Conservation (phyloP, 73 alveolate species). For the Paramecium octaurelia region DNA sequence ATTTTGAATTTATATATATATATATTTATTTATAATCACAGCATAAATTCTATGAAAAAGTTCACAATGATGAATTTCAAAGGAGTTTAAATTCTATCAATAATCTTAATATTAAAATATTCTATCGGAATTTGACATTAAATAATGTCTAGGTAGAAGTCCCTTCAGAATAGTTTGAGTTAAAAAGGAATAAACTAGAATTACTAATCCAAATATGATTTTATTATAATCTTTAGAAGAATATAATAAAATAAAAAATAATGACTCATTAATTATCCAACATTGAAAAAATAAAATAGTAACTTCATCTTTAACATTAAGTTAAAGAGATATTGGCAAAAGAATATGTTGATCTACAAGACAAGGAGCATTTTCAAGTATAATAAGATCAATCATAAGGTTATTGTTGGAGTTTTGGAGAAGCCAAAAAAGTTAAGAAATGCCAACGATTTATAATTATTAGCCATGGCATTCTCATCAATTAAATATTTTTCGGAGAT, state of each 20-base stretch:
- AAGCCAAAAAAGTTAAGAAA: not conserved
- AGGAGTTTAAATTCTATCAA: not conserved
- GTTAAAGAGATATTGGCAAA: not conserved
- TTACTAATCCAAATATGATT: not conserved
- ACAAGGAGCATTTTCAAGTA: not conserved
- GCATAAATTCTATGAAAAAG: not conserved
- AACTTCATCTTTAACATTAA: not conserved
- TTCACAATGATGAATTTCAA: not conserved
- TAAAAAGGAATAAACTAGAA: not conserved
- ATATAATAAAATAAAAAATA: not conserved
- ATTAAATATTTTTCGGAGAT: not conserved
- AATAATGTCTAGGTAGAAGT: not conserved
- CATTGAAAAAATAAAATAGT: not conserved
- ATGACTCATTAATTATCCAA: conserved; percentile 5
- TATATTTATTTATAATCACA: not conserved
- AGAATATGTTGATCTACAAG: not conserved
- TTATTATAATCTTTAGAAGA: not conserved
- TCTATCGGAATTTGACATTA: not conserved
- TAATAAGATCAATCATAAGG: not conserved
- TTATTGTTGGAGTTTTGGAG: not conserved
- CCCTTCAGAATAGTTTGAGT: not conserved
- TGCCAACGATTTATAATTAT: not conserved
- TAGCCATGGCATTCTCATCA: conserved; percentile 2
- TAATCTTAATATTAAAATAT: not conserved
- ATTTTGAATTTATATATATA: not conserved